A percentile compares a stretch with the other conserved stretches of the same genome.
Evolutionary conservation across 768 basidiomycete species (phyloP).

Genomic region (Pleurotus eryngii): DNA sequence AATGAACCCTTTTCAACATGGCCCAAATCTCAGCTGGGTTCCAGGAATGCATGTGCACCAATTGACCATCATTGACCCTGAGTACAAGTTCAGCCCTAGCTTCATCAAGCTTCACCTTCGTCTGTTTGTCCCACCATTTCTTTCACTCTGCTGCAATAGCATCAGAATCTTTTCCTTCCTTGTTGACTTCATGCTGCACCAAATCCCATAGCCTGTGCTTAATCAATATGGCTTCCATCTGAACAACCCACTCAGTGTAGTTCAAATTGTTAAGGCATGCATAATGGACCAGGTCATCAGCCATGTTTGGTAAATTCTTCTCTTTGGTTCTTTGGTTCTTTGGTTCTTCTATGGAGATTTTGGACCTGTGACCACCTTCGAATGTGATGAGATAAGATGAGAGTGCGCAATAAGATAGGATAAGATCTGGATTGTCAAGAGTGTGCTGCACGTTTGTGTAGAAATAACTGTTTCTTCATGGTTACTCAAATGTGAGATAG

Average conservation of each 20-base stretch:
- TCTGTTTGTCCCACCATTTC: conserved; percentile 8
- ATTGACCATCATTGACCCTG: conserved; percentile 20
- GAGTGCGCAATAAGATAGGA: too few species aligned
- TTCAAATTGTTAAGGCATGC: too few species aligned
- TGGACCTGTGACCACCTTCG: neutral
- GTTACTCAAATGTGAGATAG: too few species aligned
- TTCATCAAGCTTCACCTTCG: conserved; percentile 18
- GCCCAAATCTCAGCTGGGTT: conserved; percentile 18
- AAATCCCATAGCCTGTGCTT: conserved; percentile 12
- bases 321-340: neutral
- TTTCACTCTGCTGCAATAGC: conserved; percentile 5
- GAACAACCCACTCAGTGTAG: too few species aligned
- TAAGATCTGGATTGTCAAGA: too few species aligned
- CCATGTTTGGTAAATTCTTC: neutral
- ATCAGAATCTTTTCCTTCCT: neutral
- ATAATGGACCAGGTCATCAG: neutral
- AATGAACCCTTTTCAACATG: too few species aligned
- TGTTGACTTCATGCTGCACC: conserved; percentile 2
- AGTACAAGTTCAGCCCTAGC: conserved; percentile 23
- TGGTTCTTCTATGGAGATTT: neutral
- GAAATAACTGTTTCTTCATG: too few species aligned
- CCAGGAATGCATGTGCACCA: conserved; percentile 19
- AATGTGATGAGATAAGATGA: neutral
- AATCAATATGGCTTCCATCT: too few species aligned
- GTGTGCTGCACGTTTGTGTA: too few species aligned